A percentile compares a stretch with the other conserved stretches of the same genome.
Evolutionary conservation across 805 yeast species (phyloP).

Genomic region (Ogataea pilisensis): DNA sequence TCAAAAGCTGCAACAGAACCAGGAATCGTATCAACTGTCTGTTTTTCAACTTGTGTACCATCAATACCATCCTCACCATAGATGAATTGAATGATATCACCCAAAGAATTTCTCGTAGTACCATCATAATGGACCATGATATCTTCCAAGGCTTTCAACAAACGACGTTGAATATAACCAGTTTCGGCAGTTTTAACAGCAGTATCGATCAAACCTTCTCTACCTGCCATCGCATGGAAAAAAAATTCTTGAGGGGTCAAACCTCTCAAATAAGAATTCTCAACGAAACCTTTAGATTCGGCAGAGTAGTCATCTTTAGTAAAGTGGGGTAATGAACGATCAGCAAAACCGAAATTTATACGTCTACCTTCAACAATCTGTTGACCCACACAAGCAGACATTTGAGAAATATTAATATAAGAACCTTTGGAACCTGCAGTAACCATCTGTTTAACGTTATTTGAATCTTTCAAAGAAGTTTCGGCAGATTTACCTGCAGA

Average conservation of each 20-base stretch:
- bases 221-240: constrained; percentile 99
- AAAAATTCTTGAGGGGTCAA: constrained; percentile 98
- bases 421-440: constrained; percentile 99
- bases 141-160: constrained; percentile 94
- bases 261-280: constrained; percentile 95
- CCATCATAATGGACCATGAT: constrained; percentile 98
- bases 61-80: constrained; percentile 99
- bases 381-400: constrained; percentile 99
- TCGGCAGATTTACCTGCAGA: constrained; percentile 99
- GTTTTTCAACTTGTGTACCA: constrained; percentile 97
- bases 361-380: constrained; percentile 99
- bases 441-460: constrained; percentile 98
- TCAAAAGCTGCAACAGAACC: constrained; percentile 86
- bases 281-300: constrained; percentile 96
- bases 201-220: constrained; percentile 99
- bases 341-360: constrained; percentile 95
- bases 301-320: constrained; percentile 98
- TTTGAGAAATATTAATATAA: constrained; percentile 95
- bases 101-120: constrained; percentile 95
- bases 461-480: constrained; percentile 86
- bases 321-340: constrained; percentile 95
- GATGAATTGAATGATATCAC: constrained; percentile 91
- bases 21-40: constrained; percentile 90
- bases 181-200: constrained; percentile 98
- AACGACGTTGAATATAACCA: constrained; percentile 96